These are phyloP conservation scores for Hypoxylon rubiginosum DNA, from an alignment of 2,329 filamentous ascomycete genomes.

Conservation along the genomic window DNA sequence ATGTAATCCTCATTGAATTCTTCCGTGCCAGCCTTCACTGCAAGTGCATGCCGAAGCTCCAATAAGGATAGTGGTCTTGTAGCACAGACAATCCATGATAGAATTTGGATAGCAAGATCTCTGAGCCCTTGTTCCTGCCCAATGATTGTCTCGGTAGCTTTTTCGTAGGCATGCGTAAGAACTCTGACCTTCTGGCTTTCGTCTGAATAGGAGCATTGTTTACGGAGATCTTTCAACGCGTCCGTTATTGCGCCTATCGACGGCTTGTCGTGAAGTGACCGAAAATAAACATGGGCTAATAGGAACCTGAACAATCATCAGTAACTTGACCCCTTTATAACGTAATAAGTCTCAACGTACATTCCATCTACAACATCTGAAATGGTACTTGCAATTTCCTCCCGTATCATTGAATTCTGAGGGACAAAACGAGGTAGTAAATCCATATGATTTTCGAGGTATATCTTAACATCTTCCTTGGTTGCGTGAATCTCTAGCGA, in stretches of 20 bases:
- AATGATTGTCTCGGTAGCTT: slow-evolving; percentile 59
- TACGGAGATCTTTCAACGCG: slow-evolving; percentile 51
- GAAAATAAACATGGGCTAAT: slow-evolving; percentile 55
- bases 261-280: slow-evolving; percentile 51
- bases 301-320: slow-evolving; percentile 53
- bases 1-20: slow-evolving; percentile 55
- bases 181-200: not conserved
- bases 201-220: too few species aligned
- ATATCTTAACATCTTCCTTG: slow-evolving; percentile 51
- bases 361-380: slow-evolving; percentile 50
- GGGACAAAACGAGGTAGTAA: slow-evolving; percentile 38
- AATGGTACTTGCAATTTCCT: slow-evolving; percentile 47
- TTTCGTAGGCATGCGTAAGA: slow-evolving; percentile 54
- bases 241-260: slow-evolving; percentile 52
- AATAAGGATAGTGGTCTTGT: slow-evolving; percentile 50
- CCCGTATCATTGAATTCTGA: slow-evolving; percentile 34
- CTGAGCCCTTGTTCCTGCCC: slow-evolving; percentile 51
- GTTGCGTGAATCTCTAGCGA: slow-evolving; percentile 52
- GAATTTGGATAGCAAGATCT: slow-evolving; percentile 55
- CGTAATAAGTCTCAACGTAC: slow-evolving; percentile 44
- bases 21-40: slow-evolving; percentile 47
- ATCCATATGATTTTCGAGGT: slow-evolving; percentile 46
- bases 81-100: slow-evolving; percentile 59
- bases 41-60: slow-evolving; percentile 61
- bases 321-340: slow-evolving; percentile 15